A percentile compares a stretch with the other conserved stretches of the same genome.
Evolutionary conservation across 2,329 filamentous ascomycete genomes (phyloP).

Genomic region (Botrytis tulipae): DNA sequence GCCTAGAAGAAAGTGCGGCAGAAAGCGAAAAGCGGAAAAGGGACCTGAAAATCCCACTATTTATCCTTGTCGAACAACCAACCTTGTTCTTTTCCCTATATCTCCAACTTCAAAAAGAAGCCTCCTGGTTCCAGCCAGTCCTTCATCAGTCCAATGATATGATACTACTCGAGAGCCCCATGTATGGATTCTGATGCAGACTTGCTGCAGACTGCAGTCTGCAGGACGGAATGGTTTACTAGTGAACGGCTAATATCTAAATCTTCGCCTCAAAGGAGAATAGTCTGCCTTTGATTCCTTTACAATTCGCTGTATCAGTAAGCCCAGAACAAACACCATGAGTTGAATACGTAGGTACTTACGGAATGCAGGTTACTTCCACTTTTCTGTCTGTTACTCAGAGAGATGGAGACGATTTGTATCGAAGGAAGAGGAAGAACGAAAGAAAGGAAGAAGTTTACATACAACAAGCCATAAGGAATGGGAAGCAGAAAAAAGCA

Average conservation of each 20-base stretch:
- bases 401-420: background rate
- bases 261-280: background rate
- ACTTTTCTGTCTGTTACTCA: background rate
- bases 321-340: background rate
- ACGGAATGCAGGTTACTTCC: background rate
- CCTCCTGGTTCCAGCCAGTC: slow-evolving; percentile 16
- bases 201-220: background rate
- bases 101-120: slow-evolving; percentile 16
- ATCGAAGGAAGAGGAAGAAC: background rate
- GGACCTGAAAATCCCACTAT: background rate
- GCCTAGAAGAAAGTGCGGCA: background rate
- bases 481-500: background rate
- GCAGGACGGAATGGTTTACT: background rate
- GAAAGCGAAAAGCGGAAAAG: background rate
- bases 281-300: background rate
- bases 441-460: background rate
- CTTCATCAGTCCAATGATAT: slow-evolving; percentile 30
- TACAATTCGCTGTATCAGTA: background rate
- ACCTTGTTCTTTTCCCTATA: slow-evolving; percentile 17
- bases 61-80: slow-evolving; percentile 3
- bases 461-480: background rate
- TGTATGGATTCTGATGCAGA: slow-evolving; percentile 22
- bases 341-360: background rate
- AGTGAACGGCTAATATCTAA: slow-evolving; percentile 12
- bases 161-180: slow-evolving; percentile 26